These are phyloP conservation scores for Clonostachys solani DNA, from an alignment of 2,329 filamentous ascomycete genomes.

Conservation along the genomic window DNA sequence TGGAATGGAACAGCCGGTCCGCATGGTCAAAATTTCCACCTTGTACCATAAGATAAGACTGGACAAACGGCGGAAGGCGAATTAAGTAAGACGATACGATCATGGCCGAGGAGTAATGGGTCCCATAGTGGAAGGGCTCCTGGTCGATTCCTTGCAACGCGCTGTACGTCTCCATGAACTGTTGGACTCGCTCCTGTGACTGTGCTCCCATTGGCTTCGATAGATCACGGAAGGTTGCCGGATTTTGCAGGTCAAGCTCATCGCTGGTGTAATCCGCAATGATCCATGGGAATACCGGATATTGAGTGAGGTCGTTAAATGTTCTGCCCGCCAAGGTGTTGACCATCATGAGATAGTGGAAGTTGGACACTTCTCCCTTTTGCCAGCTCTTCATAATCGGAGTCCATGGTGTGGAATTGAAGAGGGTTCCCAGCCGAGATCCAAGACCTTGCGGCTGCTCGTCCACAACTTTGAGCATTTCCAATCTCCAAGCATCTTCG, in stretches of 20 bases:
- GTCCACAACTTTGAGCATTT: constrained; percentile 68
- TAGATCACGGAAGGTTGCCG: constrained; percentile 81
- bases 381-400: constrained; percentile 88
- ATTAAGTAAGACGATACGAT: constrained; percentile 97
- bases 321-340: constrained; percentile 97
- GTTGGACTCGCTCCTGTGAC: constrained; percentile 66
- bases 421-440: constrained; percentile 87
- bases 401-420: constrained; percentile 77
- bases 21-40: constrained; percentile 96
- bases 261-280: constrained; percentile 94
- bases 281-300: constrained; percentile 97
- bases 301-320: constrained; percentile 97
- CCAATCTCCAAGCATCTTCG: constrained; percentile 89
- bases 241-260: constrained; percentile 81
- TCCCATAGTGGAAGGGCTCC: constrained; percentile 93
- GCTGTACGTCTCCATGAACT: constrained; percentile 80
- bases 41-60: constrained; percentile 90
- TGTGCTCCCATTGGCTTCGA: constrained; percentile 97
- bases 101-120: constrained; percentile 98
- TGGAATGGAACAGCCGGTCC: constrained; percentile 90
- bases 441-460: constrained; percentile 63
- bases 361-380: constrained; percentile 94
- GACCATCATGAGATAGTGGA: constrained; percentile 97
- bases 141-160: constrained; percentile 91
- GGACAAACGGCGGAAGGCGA: constrained; percentile 89